phyloP scores from a whole-genome alignment of 495 filamentous ascomycete species.

The Lasiosphaeria ovina region DNA sequence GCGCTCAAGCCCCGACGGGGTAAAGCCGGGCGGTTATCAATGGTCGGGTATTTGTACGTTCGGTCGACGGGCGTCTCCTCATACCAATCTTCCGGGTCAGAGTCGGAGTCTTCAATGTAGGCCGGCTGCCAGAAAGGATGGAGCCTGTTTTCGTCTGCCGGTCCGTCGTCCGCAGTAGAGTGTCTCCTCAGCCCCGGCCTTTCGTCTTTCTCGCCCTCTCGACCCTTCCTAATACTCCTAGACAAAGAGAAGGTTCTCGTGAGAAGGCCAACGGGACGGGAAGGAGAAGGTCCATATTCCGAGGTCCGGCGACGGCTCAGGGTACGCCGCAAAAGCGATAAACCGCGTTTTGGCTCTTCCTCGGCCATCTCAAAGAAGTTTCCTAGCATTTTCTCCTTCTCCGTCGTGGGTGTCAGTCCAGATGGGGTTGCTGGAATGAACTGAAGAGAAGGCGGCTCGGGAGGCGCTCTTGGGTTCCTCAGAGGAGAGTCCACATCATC shows the following conservation, averaged over 20 bases:
- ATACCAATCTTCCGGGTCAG: conserved; percentile 45
- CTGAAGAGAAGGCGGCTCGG: conserved; percentile 61
- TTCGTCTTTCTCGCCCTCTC: conserved; percentile 25
- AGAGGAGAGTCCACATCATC: conserved; percentile 64
- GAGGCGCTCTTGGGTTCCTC: conserved; percentile 71
- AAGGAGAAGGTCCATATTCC: conserved; percentile 43
- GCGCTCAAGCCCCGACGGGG: conserved; percentile 50
- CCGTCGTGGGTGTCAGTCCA: conserved; percentile 50
- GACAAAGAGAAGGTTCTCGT: conserved; percentile 45
- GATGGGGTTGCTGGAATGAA: conserved; percentile 73
- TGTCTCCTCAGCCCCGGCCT: conserved; percentile 34
- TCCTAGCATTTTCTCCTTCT: conserved; percentile 54
- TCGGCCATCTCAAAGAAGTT: conserved; percentile 43
- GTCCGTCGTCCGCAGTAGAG: conserved; percentile 40
- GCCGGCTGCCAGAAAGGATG: conserved; percentile 81
- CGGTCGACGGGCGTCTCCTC: conserved; percentile 29
- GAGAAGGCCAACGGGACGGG: conserved; percentile 43
- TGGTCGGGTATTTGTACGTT: conserved; percentile 38
- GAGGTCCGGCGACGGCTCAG: conserved; percentile 57
- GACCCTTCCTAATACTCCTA: conserved; percentile 16
- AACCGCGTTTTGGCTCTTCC: conserved; percentile 41
- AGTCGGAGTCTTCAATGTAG: conserved; percentile 65
- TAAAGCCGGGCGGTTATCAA: conserved; percentile 42
- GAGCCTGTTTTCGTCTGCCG: conserved; percentile 54
- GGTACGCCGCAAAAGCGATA: conserved; percentile 57